Evolutionary conservation across 805 yeast species (phyloP).

Genomic region (Candida xiaguanensis): DNA sequence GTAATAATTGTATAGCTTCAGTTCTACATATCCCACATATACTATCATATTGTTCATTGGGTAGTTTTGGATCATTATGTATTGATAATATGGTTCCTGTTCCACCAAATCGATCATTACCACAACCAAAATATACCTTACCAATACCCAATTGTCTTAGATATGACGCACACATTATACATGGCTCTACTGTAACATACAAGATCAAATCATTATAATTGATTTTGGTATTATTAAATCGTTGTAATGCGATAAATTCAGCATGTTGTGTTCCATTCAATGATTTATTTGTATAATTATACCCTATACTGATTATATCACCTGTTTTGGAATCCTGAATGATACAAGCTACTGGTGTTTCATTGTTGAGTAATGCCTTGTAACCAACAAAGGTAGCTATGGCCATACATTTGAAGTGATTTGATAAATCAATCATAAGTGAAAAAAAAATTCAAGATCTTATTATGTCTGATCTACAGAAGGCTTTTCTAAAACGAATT

Average conservation of each 20-base stretch:
- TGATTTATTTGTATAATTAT: conserved; percentile 82
- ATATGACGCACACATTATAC: conserved; percentile 96
- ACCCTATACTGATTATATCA: conserved; percentile 67
- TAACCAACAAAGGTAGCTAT: conserved; percentile 35
- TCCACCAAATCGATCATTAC: conserved; percentile 94
- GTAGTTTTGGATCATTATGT: conserved; percentile 14
- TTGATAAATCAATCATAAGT: conserved; percentile 12
- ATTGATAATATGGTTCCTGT: conserved; percentile 80
- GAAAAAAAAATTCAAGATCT: neutral
- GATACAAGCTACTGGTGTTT: conserved; percentile 43
- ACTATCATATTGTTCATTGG: conserved; percentile 42
- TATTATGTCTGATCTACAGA: conserved; percentile 27
- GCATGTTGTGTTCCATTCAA: conserved; percentile 90
- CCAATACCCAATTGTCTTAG: conserved; percentile 74
- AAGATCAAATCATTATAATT: conserved; percentile 55
- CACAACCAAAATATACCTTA: conserved; percentile 84
- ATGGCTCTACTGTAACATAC: conserved; percentile 96
- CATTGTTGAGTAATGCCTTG: conserved; percentile 31
- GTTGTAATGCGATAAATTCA: conserved; percentile 76
- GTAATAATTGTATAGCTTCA: conserved; percentile 77
- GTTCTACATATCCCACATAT: conserved; percentile 76
- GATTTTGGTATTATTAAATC: conserved; percentile 10
- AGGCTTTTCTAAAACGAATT: conserved; percentile 19
- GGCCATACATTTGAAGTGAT: conserved; percentile 29
- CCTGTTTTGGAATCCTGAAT: conserved; percentile 24